Evolutionary conservation across 176 grass and related monocot genomes (phyloP), one percentile per base, ranked within the genome.

Genomic region (Echinochloa phyllopogon): DNA sequence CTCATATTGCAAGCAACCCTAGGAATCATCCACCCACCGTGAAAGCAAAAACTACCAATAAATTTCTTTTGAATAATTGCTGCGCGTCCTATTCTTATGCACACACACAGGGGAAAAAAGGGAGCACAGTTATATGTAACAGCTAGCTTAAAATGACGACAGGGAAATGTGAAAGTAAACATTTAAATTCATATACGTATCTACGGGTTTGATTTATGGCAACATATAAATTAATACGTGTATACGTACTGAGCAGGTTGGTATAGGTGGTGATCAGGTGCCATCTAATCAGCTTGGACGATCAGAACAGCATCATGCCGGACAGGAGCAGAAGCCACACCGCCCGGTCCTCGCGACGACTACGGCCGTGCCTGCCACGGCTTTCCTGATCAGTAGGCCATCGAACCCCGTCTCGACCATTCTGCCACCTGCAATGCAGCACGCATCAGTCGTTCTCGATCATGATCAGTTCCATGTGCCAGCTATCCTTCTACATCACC

Each of bases 391-490:
- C 56, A 91, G 82, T 70, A 86, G 89, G 71, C 80, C 89, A 29
- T 77, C 84, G 23, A 88, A 92, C 75, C 73, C 93, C 50, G 79
- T 94, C 68, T 88, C 96, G 40, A 83, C 88, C n/a, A 86, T 94
- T 47, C 83, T 91, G 72, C 84, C 91, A 8, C 89, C 87, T 52
- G 62, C 89, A 4, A 53, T 95, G 75, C 96, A 94, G 45, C 91
- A 92, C 18, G 44, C 91, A 3, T 92, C 93, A 12, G 82, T 92
- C 27, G 91, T 90, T 57, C 87, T 96, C 2, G 91, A 94, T 41
- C 88, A 90, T 41, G 91, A 99, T 79, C 89, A 89, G 16, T 94
- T 89, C 75, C 93, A 92, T 74, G 86, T 92, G 57, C 93, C 93
- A 37, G 86, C 87, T 23, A 92, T 95, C 82, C 83, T 99, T 48